Conservation (phyloP, 2,329 filamentous ascomycete genomes). For the Periconia sp. region DNA sequence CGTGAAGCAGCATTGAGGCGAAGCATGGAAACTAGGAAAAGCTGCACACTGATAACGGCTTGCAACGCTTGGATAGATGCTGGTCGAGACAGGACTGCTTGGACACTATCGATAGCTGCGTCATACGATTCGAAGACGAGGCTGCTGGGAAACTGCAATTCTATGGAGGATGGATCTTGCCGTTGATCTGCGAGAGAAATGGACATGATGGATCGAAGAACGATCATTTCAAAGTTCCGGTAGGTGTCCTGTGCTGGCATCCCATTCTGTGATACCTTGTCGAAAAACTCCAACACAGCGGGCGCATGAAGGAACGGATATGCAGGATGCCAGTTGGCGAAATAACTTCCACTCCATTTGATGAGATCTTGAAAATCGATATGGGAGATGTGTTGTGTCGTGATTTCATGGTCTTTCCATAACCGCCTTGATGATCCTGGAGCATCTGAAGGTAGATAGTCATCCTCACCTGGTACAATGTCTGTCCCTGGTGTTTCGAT, state of each 20-base stretch:
- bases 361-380: constrained; percentile 58
- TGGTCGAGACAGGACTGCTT: constrained; percentile 54
- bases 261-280: constrained; percentile 48
- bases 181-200: constrained; percentile 61
- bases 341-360: constrained; percentile 60
- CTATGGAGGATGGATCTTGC: constrained; percentile 40
- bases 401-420: constrained; percentile 43
- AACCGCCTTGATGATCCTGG: constrained; percentile 23
- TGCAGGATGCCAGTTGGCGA: constrained; percentile 64
- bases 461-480: constrained; percentile 64
- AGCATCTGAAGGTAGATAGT: constrained; percentile 49
- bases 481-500: constrained; percentile 37
- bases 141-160: constrained; percentile 46
- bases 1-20: constrained; percentile 64
- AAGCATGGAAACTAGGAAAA: constrained; percentile 63
- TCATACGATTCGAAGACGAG: constrained; percentile 58
- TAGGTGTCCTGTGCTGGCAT: constrained; percentile 27
- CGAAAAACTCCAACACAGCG: constrained; percentile 55
- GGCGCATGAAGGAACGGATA: constrained; percentile 64
- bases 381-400: constrained; percentile 8
- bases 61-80: constrained; percentile 55
- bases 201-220: constrained; percentile 58
- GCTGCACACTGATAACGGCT: constrained; percentile 59
- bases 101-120: constrained; percentile 58
- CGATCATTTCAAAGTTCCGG: constrained; percentile 46